Percentiles rank a stretch among this genome's conserved stretches.
phyloP scores from a whole-genome alignment of 805 yeast species.

The Lachancea nothofagi region DNA sequence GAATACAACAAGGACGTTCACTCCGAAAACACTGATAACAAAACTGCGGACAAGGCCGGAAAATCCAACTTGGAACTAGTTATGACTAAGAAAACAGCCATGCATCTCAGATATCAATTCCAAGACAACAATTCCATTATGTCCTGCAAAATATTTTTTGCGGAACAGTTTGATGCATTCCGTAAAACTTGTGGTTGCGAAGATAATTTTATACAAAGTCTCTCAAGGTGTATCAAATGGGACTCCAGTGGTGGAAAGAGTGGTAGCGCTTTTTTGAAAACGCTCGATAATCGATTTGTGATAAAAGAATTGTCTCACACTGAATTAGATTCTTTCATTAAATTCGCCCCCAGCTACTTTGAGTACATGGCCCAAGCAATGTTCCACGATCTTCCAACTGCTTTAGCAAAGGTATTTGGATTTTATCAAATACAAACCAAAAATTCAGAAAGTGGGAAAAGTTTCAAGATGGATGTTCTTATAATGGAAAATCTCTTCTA shows the following conservation, averaged over 20 bases:
- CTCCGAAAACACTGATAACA: neutral
- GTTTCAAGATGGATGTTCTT: slow-evolving; percentile 80
- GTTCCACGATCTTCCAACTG: slow-evolving; percentile 92
- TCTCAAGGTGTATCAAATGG: slow-evolving; percentile 93
- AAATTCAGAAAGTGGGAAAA: slow-evolving; percentile 68
- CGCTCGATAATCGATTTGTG: slow-evolving; percentile 83
- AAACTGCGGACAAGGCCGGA: neutral
- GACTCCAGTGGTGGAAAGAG: slow-evolving; percentile 95
- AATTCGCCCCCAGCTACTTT: slow-evolving; percentile 94
- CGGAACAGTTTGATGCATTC: slow-evolving; percentile 95
- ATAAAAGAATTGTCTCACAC: slow-evolving; percentile 82
- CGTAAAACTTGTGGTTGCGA: slow-evolving; percentile 76
- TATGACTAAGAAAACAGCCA: slow-evolving; percentile 77
- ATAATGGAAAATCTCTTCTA: slow-evolving; percentile 95
- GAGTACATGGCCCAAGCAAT: slow-evolving; percentile 93
- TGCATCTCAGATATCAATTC: slow-evolving; percentile 88
- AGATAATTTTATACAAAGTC: slow-evolving; percentile 75
- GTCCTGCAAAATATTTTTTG: slow-evolving; percentile 90
- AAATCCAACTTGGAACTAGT: slow-evolving; percentile 48
- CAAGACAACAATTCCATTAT: slow-evolving; percentile 76
- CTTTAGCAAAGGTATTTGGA: slow-evolving; percentile 90
- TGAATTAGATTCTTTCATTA: slow-evolving; percentile 89
- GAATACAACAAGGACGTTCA: neutral
- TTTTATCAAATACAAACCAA: slow-evolving; percentile 89
- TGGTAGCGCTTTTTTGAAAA: slow-evolving; percentile 89